These are phyloP conservation scores for Fusarium sp. DNA, from an alignment of 2,329 filamentous ascomycete genomes.

Conservation along the genomic window DNA sequence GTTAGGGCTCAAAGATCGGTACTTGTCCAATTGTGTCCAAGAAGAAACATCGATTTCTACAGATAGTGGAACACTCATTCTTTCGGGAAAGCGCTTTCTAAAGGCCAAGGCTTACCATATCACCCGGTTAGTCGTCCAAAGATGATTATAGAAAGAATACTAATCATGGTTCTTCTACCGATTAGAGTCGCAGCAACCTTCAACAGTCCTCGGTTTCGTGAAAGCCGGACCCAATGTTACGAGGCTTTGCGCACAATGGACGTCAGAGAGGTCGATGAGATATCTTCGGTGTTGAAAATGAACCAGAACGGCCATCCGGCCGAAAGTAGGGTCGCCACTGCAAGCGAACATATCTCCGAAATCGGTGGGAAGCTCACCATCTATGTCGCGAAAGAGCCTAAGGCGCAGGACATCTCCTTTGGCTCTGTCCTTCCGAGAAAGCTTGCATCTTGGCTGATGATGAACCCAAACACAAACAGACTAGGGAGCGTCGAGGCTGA, in stretches of 20 bases:
- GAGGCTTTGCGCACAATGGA: conserved; percentile 13
- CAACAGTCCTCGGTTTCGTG: conserved; percentile 17
- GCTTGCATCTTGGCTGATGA: neutral
- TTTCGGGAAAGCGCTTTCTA: neutral
- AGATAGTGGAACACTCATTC: neutral
- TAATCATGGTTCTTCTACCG: conserved; percentile 4
- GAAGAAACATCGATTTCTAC: conserved; percentile 8
- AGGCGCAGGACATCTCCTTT: conserved; percentile 27
- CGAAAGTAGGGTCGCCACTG: neutral
- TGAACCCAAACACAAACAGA: no score
- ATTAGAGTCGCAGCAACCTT: conserved; percentile 33
- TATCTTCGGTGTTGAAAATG: conserved; percentile 13
- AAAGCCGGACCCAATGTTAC: neutral
- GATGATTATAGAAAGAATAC: accelerated
- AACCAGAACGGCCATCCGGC: neutral
- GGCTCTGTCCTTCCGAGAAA: conserved; percentile 28
- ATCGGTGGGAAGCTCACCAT: conserved; percentile 1
- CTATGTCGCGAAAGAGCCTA: conserved; percentile 20
- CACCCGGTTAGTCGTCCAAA: conserved; percentile 3
- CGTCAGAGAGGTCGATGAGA: conserved; percentile 23
- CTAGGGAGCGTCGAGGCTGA: conserved; percentile 2
- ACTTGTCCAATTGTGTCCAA: conserved; percentile 18
- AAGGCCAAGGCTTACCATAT: conserved; percentile 28
- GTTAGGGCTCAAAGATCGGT: conserved; percentile 9
- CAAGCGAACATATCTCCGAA: conserved; percentile 31